phyloP scores from a whole-genome alignment of 305 asterid species.

The Solanum hybrid region DNA sequence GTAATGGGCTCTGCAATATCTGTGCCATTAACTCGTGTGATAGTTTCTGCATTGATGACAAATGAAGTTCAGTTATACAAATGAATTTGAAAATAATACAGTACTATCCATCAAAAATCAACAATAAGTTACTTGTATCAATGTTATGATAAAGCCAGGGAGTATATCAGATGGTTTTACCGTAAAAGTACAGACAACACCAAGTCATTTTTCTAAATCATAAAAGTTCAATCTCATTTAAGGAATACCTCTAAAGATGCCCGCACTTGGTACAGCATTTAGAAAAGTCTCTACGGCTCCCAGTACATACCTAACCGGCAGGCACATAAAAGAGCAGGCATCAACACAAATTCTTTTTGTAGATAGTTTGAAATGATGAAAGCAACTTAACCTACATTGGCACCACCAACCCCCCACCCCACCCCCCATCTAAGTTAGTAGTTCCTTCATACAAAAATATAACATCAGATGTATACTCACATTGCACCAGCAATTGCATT shows the following conservation, averaged over 20 bases:
- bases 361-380: neutral
- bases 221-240: conserved; percentile 1
- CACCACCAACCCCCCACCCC: neutral
- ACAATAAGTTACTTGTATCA: conserved; percentile 1
- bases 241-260: conserved; percentile 74
- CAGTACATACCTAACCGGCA: conserved; percentile 67
- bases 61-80: conserved; percentile 18
- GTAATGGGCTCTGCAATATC: conserved; percentile 63
- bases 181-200: neutral
- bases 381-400: conserved; percentile 6
- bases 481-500: conserved; percentile 96
- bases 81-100: neutral
- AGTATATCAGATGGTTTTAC: neutral
- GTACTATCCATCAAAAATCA: conserved; percentile 10
- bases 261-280: conserved; percentile 87
- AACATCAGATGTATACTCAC: conserved; percentile 47
- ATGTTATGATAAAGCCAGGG: neutral
- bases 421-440: neutral
- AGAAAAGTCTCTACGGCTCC: conserved; percentile 98
- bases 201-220: neutral
- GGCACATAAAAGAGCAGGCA: neutral
- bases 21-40: conserved; percentile 74
- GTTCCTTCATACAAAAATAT: neutral
- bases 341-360: neutral
- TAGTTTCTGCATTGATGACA: conserved; percentile 42